These are phyloP conservation scores for Sporothrix brunneoviolacea DNA, from an alignment of 2,329 filamentous ascomycete genomes.

Conservation along the genomic window DNA sequence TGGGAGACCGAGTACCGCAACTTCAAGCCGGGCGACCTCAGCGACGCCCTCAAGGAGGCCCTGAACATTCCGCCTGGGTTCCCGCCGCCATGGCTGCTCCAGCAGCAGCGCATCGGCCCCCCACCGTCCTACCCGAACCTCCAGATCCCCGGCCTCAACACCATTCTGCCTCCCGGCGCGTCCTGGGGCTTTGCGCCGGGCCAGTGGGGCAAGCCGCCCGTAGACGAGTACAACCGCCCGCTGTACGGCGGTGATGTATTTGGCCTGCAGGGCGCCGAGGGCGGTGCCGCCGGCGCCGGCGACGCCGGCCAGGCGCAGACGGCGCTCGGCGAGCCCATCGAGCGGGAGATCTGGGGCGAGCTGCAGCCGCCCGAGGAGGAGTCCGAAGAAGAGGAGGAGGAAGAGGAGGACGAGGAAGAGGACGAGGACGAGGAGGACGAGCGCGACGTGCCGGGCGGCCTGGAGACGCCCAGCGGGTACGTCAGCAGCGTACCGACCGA, in stretches of 20 bases:
- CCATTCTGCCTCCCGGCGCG: slow-evolving; percentile 80
- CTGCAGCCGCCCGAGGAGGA: slow-evolving; percentile 74
- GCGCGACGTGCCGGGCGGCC: slow-evolving; percentile 54
- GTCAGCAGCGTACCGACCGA: slow-evolving; percentile 76
- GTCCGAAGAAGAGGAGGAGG: slow-evolving; percentile 54
- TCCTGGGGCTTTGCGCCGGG: slow-evolving; percentile 94
- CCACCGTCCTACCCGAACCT: slow-evolving; percentile 93
- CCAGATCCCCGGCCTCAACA: slow-evolving; percentile 90
- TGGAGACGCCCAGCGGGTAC: slow-evolving; percentile 76
- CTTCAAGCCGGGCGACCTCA: slow-evolving; percentile 82
- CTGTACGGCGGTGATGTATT: slow-evolving; percentile 94
- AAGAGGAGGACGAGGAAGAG: slow-evolving; percentile 62
- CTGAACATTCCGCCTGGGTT: slow-evolving; percentile 89
- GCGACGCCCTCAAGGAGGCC: slow-evolving; percentile 83
- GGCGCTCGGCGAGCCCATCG: slow-evolving; percentile 65
- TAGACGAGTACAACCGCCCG: slow-evolving; percentile 87
- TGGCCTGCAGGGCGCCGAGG: slow-evolving; percentile 54
- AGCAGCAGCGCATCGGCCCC: slow-evolving; percentile 88
- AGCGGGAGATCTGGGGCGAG: slow-evolving; percentile 87
- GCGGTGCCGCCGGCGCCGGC: slow-evolving; percentile 20
- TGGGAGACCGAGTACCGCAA: slow-evolving; percentile 92
- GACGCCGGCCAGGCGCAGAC: slow-evolving; percentile 29
- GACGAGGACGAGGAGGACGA: slow-evolving; percentile 60
- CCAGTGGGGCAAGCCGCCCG: slow-evolving; percentile 91
- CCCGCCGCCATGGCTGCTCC: slow-evolving; percentile 94